These are phyloP conservation scores for Simplicillium sp. DNA, from an alignment of 2,329 filamentous ascomycete genomes.

Conservation along the genomic window DNA sequence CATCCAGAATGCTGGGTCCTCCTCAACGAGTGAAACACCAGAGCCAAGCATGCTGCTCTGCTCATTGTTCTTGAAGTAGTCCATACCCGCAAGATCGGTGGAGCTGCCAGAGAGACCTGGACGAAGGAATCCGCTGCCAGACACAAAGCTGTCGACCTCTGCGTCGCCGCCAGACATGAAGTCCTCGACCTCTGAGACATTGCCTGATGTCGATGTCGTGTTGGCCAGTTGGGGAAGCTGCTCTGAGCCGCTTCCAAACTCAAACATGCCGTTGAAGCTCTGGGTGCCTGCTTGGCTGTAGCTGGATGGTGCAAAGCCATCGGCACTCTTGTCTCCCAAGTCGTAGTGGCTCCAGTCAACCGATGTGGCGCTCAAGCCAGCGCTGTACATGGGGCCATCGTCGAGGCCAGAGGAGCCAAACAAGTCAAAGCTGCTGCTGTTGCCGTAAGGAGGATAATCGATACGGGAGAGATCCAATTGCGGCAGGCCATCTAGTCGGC, in stretches of 20 bases:
- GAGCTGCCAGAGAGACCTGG: slow-evolving; percentile 30
- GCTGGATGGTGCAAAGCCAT: slow-evolving; percentile 41
- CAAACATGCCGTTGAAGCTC: slow-evolving; percentile 41
- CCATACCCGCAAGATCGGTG: slow-evolving; percentile 38
- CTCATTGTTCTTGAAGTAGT: slow-evolving; percentile 41
- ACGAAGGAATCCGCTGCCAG: slow-evolving; percentile 34
- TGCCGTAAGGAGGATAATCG: slow-evolving; percentile 38
- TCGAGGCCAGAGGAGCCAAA: slow-evolving; percentile 38
- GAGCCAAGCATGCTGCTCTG: slow-evolving; percentile 28
- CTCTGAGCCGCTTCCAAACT: slow-evolving; percentile 42
- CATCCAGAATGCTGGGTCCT: slow-evolving; percentile 41
- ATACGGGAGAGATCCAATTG: slow-evolving; percentile 51
- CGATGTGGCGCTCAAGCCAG: slow-evolving; percentile 46
- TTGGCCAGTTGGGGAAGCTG: slow-evolving; percentile 45
- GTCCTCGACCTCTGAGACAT: slow-evolving; percentile 59
- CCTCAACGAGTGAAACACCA: slow-evolving; percentile 40
- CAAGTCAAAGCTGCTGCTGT: slow-evolving; percentile 39
- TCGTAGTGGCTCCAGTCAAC: slow-evolving; percentile 38
- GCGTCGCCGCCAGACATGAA: slow-evolving; percentile 38
- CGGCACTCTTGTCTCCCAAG: slow-evolving; percentile 32
- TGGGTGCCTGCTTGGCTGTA: slow-evolving; percentile 43
- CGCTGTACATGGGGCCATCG: slow-evolving; percentile 52
- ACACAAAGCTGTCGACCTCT: slow-evolving; percentile 36
- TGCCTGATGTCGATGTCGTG: slow-evolving; percentile 53
- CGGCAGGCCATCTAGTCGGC: slow-evolving; percentile 41